phyloP scores from a whole-genome alignment of 768 basidiomycete genomes.

The Mrakia blollopis region DNA sequence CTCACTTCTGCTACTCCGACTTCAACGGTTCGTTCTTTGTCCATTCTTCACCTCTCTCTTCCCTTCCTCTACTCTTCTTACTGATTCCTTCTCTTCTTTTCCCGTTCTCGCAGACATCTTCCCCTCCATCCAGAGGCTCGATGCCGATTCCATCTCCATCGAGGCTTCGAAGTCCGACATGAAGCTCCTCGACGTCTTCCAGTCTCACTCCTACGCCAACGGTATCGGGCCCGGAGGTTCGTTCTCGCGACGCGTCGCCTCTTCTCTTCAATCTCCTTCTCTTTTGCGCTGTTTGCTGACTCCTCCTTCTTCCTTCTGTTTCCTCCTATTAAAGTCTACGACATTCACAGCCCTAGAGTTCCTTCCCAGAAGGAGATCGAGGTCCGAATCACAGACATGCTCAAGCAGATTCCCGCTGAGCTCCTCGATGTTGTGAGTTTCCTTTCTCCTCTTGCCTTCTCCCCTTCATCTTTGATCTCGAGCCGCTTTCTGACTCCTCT shows the following conservation, averaged over 20 bases:
- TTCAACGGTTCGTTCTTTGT: conserved; percentile 62
- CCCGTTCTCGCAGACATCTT: conserved; percentile 60
- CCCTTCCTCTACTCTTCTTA: not conserved
- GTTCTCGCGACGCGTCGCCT: too few species aligned
- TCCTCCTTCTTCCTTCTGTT: too few species aligned
- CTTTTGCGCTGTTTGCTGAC: too few species aligned
- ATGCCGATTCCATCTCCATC: conserved; percentile 87
- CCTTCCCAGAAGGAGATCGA: conserved; percentile 89
- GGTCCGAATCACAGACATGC: conserved; percentile 80
- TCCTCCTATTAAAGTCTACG: too few species aligned
- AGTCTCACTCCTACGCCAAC: conserved; percentile 90
- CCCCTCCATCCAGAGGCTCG: conserved; percentile 91
- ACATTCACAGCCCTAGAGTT: conserved; percentile 99
- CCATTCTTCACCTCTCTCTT: not conserved
- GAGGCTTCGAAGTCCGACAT: conserved; percentile 91
- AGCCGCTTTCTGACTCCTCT: not conserved
- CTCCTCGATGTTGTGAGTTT: conserved; percentile 57
- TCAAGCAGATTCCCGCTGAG: conserved; percentile 64
- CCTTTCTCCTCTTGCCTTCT: not conserved
- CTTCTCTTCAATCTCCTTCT: too few species aligned
- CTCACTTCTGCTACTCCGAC: conserved; percentile 95
- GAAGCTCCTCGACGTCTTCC: conserved; percentile 94
- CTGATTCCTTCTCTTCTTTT: not conserved
- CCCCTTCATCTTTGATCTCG: not conserved
- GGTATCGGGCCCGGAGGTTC: conserved; percentile 64